Conservation (phyloP, 495 filamentous ascomycete genomes). For the Penicillium samsonianum region DNA sequence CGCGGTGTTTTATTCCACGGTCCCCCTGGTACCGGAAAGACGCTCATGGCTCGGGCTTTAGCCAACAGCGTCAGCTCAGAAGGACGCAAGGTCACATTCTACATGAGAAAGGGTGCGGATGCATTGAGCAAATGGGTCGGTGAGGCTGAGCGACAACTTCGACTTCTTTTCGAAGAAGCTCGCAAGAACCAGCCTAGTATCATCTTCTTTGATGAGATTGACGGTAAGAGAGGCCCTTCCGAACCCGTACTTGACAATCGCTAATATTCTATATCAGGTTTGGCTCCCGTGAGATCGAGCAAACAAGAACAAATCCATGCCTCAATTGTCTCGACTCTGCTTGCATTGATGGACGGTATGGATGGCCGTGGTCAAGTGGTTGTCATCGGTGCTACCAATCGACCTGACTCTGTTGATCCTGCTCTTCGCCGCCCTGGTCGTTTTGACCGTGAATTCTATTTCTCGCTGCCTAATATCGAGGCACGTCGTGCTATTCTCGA, state of each 20-base stretch:
- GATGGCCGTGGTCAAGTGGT: slow-evolving; percentile 97
- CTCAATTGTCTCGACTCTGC: slow-evolving; percentile 91
- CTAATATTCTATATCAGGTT: slow-evolving; percentile 43
- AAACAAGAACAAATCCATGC: slow-evolving; percentile 99
- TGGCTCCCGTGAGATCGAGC: slow-evolving; percentile 92
- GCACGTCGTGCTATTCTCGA: slow-evolving; percentile 84
- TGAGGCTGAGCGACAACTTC: slow-evolving; percentile 92
- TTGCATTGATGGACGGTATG: slow-evolving; percentile 99
- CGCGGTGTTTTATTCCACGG: slow-evolving; percentile 96
- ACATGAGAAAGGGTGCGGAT: slow-evolving; percentile 98
- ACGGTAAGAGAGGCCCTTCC: slow-evolving; percentile 55
- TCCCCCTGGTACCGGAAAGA: slow-evolving; percentile 97
- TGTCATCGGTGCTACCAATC: slow-evolving; percentile 96
- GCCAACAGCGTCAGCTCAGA: slow-evolving; percentile 78
- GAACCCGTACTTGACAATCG: background rate
- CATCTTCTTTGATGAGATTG: slow-evolving; percentile 99
- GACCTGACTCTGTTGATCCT: slow-evolving; percentile 96
- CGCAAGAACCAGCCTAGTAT: slow-evolving; percentile 94
- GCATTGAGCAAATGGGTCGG: slow-evolving; percentile 98
- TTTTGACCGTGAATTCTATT: slow-evolving; percentile 98
- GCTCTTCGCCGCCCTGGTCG: slow-evolving; percentile 95
- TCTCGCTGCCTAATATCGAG: slow-evolving; percentile 80
- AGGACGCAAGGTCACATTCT: slow-evolving; percentile 93
- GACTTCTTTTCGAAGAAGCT: slow-evolving; percentile 93
- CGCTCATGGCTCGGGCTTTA: slow-evolving; percentile 85